Evolutionary conservation across 2,329 filamentous ascomycete genomes (phyloP).

Genomic region (Daldinia eschscholtzii): DNA sequence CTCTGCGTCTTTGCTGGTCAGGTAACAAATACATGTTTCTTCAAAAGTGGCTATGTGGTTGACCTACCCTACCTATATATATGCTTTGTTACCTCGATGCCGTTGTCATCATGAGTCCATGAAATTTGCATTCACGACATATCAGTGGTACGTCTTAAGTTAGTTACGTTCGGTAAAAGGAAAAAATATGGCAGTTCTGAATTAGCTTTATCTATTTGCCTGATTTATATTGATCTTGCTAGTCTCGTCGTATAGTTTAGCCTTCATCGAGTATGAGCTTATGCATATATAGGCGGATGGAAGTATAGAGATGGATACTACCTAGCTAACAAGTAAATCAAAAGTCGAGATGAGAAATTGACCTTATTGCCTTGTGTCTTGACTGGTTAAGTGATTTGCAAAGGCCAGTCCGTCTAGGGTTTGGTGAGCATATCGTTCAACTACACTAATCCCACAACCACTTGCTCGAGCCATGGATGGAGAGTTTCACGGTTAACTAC

Average conservation of each 20-base stretch:
- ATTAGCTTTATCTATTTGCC: not conserved
- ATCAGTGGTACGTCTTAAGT: not conserved
- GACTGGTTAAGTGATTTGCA: not conserved
- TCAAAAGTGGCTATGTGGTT: not conserved
- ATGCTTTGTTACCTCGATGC: not conserved
- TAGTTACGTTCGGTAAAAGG: not conserved
- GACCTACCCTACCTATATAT: not conserved
- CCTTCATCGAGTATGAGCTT: not conserved
- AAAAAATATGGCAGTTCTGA: not conserved
- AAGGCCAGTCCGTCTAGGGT: not conserved
- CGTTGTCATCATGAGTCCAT: slow-evolving; percentile 3
- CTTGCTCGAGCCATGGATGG: not conserved
- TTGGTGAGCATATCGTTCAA: not conserved
- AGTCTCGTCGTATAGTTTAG: not conserved
- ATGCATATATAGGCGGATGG: not conserved
- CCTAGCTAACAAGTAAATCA: not conserved
- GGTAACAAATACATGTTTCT: slow-evolving; percentile 5
- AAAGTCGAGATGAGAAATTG: not conserved
- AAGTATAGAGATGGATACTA: not conserved
- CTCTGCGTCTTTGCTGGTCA: slow-evolving; percentile 5
- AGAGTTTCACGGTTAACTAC: not conserved
- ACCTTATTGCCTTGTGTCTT: not conserved
- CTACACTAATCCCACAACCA: not conserved
- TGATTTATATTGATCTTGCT: not conserved
- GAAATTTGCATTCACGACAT: not conserved